phyloP scores from a whole-genome alignment of 345 rosid genomes.

The Sapria himalayana region DNA sequence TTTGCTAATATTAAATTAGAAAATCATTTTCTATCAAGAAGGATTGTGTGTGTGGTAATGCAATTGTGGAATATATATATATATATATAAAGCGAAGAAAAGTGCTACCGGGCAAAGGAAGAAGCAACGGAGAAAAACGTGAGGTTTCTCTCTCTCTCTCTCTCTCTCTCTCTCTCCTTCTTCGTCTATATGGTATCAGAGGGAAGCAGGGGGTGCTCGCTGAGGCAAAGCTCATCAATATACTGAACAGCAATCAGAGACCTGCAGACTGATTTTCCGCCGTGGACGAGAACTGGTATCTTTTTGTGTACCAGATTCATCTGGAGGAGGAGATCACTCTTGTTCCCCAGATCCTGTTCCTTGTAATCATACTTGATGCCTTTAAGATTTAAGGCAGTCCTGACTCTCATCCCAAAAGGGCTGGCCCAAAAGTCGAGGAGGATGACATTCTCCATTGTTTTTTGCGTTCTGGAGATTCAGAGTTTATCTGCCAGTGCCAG shows the following conservation, averaged over 20 bases:
- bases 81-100: no score
- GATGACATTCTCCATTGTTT: constrained; percentile 7
- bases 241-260: constrained; percentile 9
- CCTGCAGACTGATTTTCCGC: constrained; percentile 5
- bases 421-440: constrained; percentile 8
- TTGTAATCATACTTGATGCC: constrained; percentile 6
- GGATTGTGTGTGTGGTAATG: no score
- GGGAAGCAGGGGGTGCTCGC: constrained; percentile 8
- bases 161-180: no score
- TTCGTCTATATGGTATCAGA: no score
- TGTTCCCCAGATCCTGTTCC: constrained; percentile 9
- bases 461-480: no score
- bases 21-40: no score
- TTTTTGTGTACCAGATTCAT: constrained; percentile 10
- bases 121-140: no score
- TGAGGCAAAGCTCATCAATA: constrained; percentile 8
- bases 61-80: no score
- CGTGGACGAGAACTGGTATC: constrained; percentile 10
- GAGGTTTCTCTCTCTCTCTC: no score
- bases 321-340: constrained; percentile 7
- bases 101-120: no score
- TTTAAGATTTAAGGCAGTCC: constrained; percentile 9
- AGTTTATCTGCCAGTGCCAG: no score
- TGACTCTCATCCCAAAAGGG: constrained; percentile 9
- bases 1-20: no score